These are phyloP conservation scores for Begonia masoniana DNA, from an alignment of 306 rosid species.

Conservation along the genomic window DNA sequence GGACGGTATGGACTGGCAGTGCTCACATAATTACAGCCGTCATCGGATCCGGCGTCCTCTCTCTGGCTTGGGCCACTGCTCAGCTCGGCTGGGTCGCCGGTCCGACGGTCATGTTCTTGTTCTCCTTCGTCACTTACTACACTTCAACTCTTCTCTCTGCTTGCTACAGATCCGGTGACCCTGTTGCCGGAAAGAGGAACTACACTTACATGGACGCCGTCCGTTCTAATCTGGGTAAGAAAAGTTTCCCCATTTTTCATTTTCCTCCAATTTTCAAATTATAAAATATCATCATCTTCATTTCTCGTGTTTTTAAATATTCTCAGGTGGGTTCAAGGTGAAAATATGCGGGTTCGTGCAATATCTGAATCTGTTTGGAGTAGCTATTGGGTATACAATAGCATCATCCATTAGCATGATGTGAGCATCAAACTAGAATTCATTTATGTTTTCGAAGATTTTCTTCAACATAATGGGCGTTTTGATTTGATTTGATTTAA, in stretches of 20 bases:
- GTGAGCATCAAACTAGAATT: slow-evolving; percentile 1
- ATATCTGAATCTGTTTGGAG: slow-evolving; percentile 12
- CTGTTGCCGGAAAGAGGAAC: slow-evolving; percentile 9
- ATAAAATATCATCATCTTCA: neutral
- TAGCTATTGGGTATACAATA: slow-evolving; percentile 16
- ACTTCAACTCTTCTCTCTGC: slow-evolving; percentile 15
- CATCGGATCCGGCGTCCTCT: slow-evolving; percentile 14
- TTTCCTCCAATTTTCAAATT: neutral
- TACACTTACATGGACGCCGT: slow-evolving; percentile 13
- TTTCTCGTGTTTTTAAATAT: neutral
- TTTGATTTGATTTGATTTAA: neutral
- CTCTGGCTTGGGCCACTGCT: slow-evolving; percentile 15
- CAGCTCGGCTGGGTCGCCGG: slow-evolving; percentile 19
- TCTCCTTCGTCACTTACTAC: slow-evolving; percentile 12
- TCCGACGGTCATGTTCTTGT: slow-evolving; percentile 7
- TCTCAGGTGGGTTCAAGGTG: slow-evolving; percentile 12
- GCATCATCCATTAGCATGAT: slow-evolving; percentile 16
- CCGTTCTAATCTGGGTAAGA: slow-evolving; percentile 9
- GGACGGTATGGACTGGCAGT: slow-evolving; percentile 13
- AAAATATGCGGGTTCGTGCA: slow-evolving; percentile 12
- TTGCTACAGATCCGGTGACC: slow-evolving; percentile 13
- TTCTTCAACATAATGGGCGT: neutral
- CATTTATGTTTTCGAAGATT: neutral
- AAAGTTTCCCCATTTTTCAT: neutral
- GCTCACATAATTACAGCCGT: slow-evolving; percentile 18